phyloP scores from a whole-genome alignment of 2,329 filamentous ascomycete species.

The Aspergillus quadrilineatus region DNA sequence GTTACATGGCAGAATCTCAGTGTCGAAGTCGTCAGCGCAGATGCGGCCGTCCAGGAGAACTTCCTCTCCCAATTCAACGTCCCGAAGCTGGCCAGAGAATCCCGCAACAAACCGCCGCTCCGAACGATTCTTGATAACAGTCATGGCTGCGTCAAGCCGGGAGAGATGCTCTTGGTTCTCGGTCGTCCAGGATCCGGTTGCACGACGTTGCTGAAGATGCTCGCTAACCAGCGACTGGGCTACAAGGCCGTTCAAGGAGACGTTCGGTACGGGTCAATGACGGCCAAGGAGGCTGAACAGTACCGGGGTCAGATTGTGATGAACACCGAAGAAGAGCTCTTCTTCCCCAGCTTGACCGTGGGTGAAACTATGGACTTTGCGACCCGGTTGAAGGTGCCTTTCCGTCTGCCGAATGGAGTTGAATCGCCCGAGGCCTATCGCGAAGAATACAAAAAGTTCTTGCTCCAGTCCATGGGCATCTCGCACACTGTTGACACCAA shows the following conservation, averaged over 20 bases:
- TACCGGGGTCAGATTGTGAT: slow-evolving; percentile 60
- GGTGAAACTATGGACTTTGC: slow-evolving; percentile 56
- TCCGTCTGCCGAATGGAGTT: slow-evolving; percentile 47
- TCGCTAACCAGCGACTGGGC: slow-evolving; percentile 63
- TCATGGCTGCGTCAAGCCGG: slow-evolving; percentile 69
- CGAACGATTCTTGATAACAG: slow-evolving; percentile 65
- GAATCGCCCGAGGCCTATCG: slow-evolving; percentile 49
- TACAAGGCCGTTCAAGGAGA: slow-evolving; percentile 60
- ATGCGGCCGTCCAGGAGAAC: slow-evolving; percentile 66
- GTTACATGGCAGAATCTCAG: slow-evolving; percentile 65
- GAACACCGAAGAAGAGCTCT: slow-evolving; percentile 55
- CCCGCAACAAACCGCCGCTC: slow-evolving; percentile 56
- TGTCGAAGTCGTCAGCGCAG: slow-evolving; percentile 61
- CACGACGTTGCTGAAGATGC: slow-evolving; percentile 68
- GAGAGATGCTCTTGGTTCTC: slow-evolving; percentile 69
- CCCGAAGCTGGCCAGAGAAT: slow-evolving; percentile 54
- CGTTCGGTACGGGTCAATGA: slow-evolving; percentile 55
- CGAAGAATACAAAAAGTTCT: slow-evolving; percentile 51
- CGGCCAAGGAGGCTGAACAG: slow-evolving; percentile 41
- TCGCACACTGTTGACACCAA: slow-evolving; percentile 63
- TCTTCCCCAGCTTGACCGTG: slow-evolving; percentile 53
- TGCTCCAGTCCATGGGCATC: slow-evolving; percentile 59
- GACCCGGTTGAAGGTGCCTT: slow-evolving; percentile 58
- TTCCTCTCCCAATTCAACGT: slow-evolving; percentile 61
- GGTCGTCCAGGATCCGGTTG: slow-evolving; percentile 69